Evolutionary conservation across 768 basidiomycete species (phyloP).

Genomic region (Leccinum uliginosum): DNA sequence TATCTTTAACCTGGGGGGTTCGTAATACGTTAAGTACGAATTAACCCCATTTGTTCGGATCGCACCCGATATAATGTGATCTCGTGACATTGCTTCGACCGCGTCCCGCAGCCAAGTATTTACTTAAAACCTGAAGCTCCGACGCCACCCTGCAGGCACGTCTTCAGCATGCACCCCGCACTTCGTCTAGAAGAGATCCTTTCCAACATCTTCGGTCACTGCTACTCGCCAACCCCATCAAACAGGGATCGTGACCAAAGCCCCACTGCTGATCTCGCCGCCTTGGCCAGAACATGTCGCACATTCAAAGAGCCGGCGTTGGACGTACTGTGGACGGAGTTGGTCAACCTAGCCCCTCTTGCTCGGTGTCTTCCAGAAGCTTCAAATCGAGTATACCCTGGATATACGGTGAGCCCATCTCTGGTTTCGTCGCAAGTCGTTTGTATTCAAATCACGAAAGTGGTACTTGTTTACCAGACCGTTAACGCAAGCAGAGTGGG

Average conservation of each 20-base stretch:
- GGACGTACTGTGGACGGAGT: constrained; percentile 15
- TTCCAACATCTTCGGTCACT: constrained; percentile 10
- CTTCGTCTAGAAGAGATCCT: constrained; percentile 10
- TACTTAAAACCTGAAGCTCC: not conserved
- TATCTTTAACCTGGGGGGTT: no score
- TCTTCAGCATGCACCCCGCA: constrained; percentile 1
- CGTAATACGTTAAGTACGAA: no score
- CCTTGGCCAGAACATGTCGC: constrained; percentile 14
- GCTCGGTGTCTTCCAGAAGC: constrained; percentile 9
- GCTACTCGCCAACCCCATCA: not conserved
- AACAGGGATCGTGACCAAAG: not conserved
- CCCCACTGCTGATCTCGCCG: constrained; percentile 7
- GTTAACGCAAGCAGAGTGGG: constrained; percentile 3
- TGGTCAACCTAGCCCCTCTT: constrained; percentile 10
- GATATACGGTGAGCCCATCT: not conserved
- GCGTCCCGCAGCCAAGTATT: not conserved
- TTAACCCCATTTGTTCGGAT: no score
- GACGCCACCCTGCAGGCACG: not conserved
- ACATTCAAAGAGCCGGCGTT: constrained; percentile 18
- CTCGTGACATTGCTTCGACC: not conserved
- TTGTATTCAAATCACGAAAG: not conserved
- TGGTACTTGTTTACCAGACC: constrained; percentile 7
- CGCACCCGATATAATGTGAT: not conserved
- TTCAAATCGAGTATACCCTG: not conserved
- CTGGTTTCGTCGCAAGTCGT: not conserved